Percentiles rank a stretch among this genome's conserved stretches.
phyloP scores from a whole-genome alignment of 225 moss, liverwort and hornwort genomes.

The Physcomitrellopsis africana region DNA sequence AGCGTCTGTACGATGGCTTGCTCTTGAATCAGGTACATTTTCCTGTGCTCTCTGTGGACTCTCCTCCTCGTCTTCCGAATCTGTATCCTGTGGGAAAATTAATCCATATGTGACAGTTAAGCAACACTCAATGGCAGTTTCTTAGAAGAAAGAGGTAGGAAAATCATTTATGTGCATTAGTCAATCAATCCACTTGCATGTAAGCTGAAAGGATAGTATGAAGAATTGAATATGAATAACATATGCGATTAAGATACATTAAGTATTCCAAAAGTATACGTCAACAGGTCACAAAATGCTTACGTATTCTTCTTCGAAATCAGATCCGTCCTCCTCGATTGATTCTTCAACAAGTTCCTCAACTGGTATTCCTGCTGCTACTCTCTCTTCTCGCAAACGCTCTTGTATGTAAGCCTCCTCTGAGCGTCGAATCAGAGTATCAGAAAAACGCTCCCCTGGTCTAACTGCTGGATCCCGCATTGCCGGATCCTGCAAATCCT shows the following conservation, averaged over 20 bases:
- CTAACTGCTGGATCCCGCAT: slow-evolving; percentile 54
- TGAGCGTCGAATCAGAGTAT: slow-evolving; percentile 59
- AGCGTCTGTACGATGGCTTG: slow-evolving; percentile 21
- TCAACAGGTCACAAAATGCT: background rate
- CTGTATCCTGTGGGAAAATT: slow-evolving; percentile 49
- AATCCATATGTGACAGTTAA: slow-evolving; percentile 9
- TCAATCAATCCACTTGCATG: background rate
- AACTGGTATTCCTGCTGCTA: slow-evolving; percentile 67
- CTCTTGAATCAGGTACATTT: slow-evolving; percentile 8
- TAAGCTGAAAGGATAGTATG: background rate
- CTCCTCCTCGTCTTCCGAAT: slow-evolving; percentile 54
- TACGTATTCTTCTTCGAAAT: slow-evolving; percentile 71
- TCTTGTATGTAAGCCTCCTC: slow-evolving; percentile 64
- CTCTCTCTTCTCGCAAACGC: slow-evolving; percentile 56
- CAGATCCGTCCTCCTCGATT: slow-evolving; percentile 37
- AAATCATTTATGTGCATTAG: background rate
- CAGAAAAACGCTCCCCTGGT: slow-evolving; percentile 68
- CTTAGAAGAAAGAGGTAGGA: background rate
- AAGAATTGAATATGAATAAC: background rate
- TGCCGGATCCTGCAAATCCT: slow-evolving; percentile 51
- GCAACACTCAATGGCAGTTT: background rate
- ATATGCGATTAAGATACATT: background rate
- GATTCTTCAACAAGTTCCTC: slow-evolving; percentile 37
- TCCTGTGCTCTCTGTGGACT: slow-evolving; percentile 25
- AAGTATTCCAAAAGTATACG: background rate